phyloP scores from a whole-genome alignment of 1,284 basidiomycete genomes.

The Hymenochaete sp. region DNA sequence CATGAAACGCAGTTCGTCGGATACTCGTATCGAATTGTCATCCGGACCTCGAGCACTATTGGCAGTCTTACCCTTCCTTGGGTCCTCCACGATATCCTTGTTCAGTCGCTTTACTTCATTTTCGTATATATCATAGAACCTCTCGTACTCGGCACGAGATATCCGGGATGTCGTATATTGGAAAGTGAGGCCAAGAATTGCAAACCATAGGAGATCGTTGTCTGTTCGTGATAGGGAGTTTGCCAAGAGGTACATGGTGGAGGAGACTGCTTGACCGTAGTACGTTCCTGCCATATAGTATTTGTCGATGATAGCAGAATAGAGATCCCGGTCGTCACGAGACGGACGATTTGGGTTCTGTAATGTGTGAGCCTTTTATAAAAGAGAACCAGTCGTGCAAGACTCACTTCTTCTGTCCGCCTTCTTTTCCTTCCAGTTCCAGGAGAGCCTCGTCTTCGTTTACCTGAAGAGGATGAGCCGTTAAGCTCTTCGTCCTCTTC shows the following conservation, averaged over 20 bases:
- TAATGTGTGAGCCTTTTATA: constrained; percentile 10
- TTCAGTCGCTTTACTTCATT: constrained; percentile 91
- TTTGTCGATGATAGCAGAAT: constrained; percentile 60
- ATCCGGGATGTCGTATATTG: constrained; percentile 88
- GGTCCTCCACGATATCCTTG: constrained; percentile 20
- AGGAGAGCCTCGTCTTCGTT: constrained; percentile 37
- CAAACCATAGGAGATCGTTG: constrained; percentile 92
- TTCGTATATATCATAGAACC: constrained; percentile 66
- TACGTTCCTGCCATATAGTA: constrained; percentile 85
- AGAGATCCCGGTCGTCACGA: constrained; percentile 57
- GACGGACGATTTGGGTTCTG: constrained; percentile 45
- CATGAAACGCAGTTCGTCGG: constrained; percentile 88
- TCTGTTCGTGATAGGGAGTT: constrained; percentile 85
- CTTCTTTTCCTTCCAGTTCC: constrained; percentile 41
- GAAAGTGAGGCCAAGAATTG: constrained; percentile 88
- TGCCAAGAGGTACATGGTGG: constrained; percentile 85
- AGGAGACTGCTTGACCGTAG: constrained; percentile 84
- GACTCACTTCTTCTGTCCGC: constrained; percentile 38
- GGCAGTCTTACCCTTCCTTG: constrained; percentile 34
- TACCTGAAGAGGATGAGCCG: constrained; percentile 34
- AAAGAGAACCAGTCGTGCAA: constrained; percentile 12
- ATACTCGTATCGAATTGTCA: constrained; percentile 70
- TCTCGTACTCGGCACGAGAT: constrained; percentile 81
- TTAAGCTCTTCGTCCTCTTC: constrained; percentile 29
- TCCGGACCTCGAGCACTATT: constrained; percentile 53